Evolutionary conservation across 2,329 filamentous ascomycete species (phyloP), one percentile per base, ranked within the genome.

Genomic region (Pyricularia sp.): DNA sequence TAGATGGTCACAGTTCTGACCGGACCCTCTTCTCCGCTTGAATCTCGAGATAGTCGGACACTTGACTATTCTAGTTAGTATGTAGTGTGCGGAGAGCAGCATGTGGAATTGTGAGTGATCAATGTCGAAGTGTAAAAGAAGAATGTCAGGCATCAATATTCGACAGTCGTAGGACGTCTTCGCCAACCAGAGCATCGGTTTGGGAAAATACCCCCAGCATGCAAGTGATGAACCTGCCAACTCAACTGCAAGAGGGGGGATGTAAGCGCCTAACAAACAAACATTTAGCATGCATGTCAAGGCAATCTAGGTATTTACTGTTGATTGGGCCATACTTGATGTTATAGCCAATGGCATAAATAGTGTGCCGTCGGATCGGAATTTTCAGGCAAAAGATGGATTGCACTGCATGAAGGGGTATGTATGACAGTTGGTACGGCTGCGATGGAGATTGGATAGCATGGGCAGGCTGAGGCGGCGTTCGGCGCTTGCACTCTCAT

Each of bases 231-330:
- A 36, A 36, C 33, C 2, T 14, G 33, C 33, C 25, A 23, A 23
- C 23, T 23, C 25, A 23, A 23, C 23, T 23, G 25, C 25, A 23
- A 26, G 12, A 25, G 31, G 17, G 31, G 17, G 33, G 31, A 20
- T 11, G 64, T 31, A 36, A 55, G 68, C 68, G 68, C 55, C 68
- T 58, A 67, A 50, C n/a, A 33, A 67, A 50, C n/a, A 33, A 11
- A 25, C 26, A 66, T 67, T 55, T 69, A 31, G 68, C 68, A 69
- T 69, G 17, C 26, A 66, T 63, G 31, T 31, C 61, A 66, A 66
- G 61, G 42, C 5, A 6, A 6, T 17, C 42, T n/a, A n/a, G 7
- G 20, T n/a, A n/a, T 50, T n/a, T n/a, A 20, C 20, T 7, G 14
- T 17, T 50, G 17, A n/a, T 50, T 50, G 17, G 42, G 11, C 42